These are phyloP conservation scores for Actinidia chinensis DNA, from an alignment of 179 eudicot species.

Conservation along the genomic window DNA sequence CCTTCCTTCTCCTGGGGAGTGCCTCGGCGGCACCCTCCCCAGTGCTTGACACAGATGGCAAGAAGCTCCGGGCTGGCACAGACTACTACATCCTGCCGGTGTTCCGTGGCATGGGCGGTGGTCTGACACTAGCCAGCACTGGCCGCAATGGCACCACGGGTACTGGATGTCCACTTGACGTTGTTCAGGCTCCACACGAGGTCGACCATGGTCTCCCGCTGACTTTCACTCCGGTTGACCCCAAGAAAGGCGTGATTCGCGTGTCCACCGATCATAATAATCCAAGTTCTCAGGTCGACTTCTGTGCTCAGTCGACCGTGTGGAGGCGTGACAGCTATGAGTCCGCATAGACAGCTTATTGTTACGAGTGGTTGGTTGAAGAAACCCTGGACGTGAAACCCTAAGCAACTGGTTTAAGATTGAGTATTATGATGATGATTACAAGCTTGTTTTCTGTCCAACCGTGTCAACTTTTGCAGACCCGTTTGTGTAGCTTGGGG, in stretches of 20 bases:
- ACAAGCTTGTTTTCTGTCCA: conserved; percentile 47
- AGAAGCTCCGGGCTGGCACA: conserved; percentile 10
- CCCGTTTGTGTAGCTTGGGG: conserved; percentile 32
- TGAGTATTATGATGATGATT: conserved; percentile 28
- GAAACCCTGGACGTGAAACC: conserved; percentile 25
- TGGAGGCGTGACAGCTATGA: conserved; percentile 26
- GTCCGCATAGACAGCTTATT: not conserved
- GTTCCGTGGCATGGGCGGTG: conserved; percentile 30
- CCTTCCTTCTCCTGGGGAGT: no score
- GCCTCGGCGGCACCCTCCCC: not conserved
- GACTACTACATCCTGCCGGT: conserved; percentile 25
- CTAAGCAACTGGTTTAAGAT: conserved; percentile 41
- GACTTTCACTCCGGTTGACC: conserved; percentile 26
- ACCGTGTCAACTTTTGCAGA: conserved; percentile 35
- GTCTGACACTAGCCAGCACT: conserved; percentile 29
- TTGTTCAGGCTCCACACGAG: conserved; percentile 25
- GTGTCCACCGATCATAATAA: conserved; percentile 30
- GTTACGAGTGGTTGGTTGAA: conserved; percentile 26
- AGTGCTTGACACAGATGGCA: conserved; percentile 18
- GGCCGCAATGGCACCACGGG: conserved; percentile 19
- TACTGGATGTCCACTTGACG: conserved; percentile 37
- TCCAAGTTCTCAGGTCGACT: conserved; percentile 25
- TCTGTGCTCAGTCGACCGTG: conserved; percentile 27
- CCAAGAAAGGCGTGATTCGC: conserved; percentile 13
- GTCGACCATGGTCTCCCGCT: conserved; percentile 27